A percentile compares a stretch with the other conserved stretches of the same genome.
These are phyloP conservation scores for Penicillium sp. DNA, from an alignment of 2,329 filamentous ascomycete species.

Conservation along the genomic window DNA sequence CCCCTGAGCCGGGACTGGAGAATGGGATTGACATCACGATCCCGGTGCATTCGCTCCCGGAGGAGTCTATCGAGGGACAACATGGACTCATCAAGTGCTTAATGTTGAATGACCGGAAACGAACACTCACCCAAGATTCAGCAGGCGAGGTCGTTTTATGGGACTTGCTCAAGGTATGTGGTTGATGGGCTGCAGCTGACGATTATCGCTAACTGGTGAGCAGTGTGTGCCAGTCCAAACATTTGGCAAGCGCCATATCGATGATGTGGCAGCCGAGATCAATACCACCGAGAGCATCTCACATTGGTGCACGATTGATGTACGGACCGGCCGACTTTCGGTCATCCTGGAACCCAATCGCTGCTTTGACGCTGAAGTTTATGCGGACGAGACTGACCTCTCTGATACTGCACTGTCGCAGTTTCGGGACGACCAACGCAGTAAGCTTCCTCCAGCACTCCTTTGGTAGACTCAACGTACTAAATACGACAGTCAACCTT, in stretches of 20 bases:
- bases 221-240: slow-evolving; percentile 80
- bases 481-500: slow-evolving; percentile 70
- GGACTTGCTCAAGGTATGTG: slow-evolving; percentile 74
- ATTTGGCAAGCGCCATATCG: slow-evolving; percentile 90
- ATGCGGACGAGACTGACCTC: slow-evolving; percentile 78
- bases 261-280: slow-evolving; percentile 80
- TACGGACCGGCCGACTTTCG: slow-evolving; percentile 82
- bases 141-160: slow-evolving; percentile 91
- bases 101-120: slow-evolving; percentile 81
- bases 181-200: too few relatives aligned
- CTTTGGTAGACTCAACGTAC: too few relatives aligned
- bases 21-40: slow-evolving; percentile 48
- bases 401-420: slow-evolving; percentile 59
- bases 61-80: slow-evolving; percentile 86
- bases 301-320: slow-evolving; percentile 94
- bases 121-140: slow-evolving; percentile 86
- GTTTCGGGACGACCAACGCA: slow-evolving; percentile 89
- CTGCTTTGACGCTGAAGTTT: slow-evolving; percentile 95
- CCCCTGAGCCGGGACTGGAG: slow-evolving; percentile 51
- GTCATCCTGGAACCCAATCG: slow-evolving; percentile 90
- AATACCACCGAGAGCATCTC: slow-evolving; percentile 86
- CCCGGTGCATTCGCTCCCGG: slow-evolving; percentile 62
- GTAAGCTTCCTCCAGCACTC: slow-evolving; percentile 47
- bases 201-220: slow-evolving; percentile 15
- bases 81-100: slow-evolving; percentile 92